Evolutionary conservation across 345 rosid genomes (phyloP).

Genomic region (Salix exigua): DNA sequence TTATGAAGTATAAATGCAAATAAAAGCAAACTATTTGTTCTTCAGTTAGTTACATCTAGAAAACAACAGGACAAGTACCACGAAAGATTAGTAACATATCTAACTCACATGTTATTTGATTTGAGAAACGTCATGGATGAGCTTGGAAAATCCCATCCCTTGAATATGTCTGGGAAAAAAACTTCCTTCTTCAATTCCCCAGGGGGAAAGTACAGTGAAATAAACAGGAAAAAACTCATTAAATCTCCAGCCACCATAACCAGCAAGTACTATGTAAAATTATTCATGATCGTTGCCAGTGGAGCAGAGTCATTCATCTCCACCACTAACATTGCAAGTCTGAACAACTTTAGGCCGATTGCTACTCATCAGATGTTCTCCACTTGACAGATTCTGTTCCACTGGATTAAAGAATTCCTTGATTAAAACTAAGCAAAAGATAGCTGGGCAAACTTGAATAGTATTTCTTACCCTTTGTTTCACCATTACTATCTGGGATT

Average conservation of each 20-base stretch:
- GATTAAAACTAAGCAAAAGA: neutral
- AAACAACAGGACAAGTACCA: too few species aligned
- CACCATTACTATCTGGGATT: constrained; percentile 21
- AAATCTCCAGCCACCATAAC: neutral
- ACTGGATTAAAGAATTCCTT: neutral
- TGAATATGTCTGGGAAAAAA: constrained; percentile 1
- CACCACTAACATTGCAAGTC: neutral
- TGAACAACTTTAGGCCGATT: neutral
- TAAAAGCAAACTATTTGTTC: neutral
- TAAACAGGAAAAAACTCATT: neutral
- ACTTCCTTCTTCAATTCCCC: neutral
- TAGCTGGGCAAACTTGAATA: neutral
- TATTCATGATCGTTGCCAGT: neutral
- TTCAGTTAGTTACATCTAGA: neutral
- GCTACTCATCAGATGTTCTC: neutral
- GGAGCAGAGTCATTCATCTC: constrained; percentile 1
- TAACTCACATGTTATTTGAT: neutral
- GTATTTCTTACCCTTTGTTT: constrained; percentile 40
- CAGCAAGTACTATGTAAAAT: neutral
- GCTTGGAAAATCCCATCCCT: constrained; percentile 11
- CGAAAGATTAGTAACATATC: too few species aligned
- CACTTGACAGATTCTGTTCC: constrained; percentile 5
- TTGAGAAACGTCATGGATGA: neutral
- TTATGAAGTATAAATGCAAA: neutral
- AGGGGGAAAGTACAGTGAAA: neutral